Percentiles rank a stretch among this genome's conserved stretches.
These are phyloP conservation scores for Vitis hybrid DNA, from an alignment of 177 flowering plant species.

Conservation along the genomic window DNA sequence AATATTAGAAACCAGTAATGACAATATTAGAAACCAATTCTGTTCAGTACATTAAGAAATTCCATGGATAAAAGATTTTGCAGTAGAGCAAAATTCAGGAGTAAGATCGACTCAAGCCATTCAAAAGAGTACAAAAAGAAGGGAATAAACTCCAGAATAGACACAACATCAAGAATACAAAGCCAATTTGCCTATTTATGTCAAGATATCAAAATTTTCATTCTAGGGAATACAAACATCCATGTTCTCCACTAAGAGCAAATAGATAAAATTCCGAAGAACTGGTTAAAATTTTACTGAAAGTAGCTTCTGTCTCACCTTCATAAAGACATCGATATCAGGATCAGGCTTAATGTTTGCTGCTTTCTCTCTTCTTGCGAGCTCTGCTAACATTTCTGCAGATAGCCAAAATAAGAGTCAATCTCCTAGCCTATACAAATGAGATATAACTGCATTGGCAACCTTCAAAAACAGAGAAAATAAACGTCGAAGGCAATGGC, in stretches of 20 bases:
- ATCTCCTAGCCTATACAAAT: not conserved
- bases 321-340: constrained; percentile 43
- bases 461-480: not conserved
- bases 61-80: too few species aligned
- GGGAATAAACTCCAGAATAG: not conserved
- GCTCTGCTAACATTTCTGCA: constrained; percentile 38
- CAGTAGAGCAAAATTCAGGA: too few species aligned
- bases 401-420: not conserved
- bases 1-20: not conserved
- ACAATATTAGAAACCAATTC: too few species aligned
- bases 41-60: too few species aligned
- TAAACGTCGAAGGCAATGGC: constrained; percentile 11
- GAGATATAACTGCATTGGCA: not conserved
- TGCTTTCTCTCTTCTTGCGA: constrained; percentile 37
- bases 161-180: not conserved
- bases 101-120: too few species aligned
- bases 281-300: not conserved
- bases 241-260: too few species aligned
- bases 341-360: constrained; percentile 42
- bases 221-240: too few species aligned
- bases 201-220: too few species aligned
- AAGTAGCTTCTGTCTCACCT: constrained; percentile 18
- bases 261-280: too few species aligned
- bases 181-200: too few species aligned
- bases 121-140: too few species aligned